Base-by-base conservation (phyloP, 108 stramenopile species). In the Skeletonema potamos region DNA sequence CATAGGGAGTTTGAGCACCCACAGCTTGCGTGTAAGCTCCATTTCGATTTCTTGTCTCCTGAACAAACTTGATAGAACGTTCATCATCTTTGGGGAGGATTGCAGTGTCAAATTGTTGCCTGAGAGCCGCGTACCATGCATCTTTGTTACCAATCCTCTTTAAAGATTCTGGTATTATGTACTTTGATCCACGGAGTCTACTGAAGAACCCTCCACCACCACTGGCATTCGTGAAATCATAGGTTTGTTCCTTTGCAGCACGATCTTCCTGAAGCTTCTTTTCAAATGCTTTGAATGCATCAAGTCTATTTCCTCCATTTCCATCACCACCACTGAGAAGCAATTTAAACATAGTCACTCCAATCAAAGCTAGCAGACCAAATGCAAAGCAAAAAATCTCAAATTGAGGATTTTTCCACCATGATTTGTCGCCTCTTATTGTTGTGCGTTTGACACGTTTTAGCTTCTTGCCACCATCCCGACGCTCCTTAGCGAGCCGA, bases 151-250 rank as follows among this genome's bases (percentile, higher is more conserved):
- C 91, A 54, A 92, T 76, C 34, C 79, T 58, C 22, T 70, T 22
- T 84, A 88, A 86, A 9, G 82, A 58, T 56, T 89, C 73, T 8
- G 88, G 88, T 36, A 89, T 77, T 6, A 68, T 60, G 57, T 91
- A 89, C 55, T 64, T 64, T 13, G 37, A 20, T 37, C 68, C 74
- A 1, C 61, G 62, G 0, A 79, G 74, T 43, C 65, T 65, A 33
- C 33, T 62, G 13, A 80, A 15, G 9, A 72, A 28, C 6, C 58
- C 27, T 33, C 57, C 68, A 6, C 37, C 29, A 37, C 48, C 59
- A 27, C 57, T 54, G 55, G 26, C 41, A 18, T 6, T 46, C 17
- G 6, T 46, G 44, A 6, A 3, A 13, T 17, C 44, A 32, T 4
- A 1, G 27, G 20, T 28, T 46, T 20, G 18, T 20, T 13, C 44